Evolutionary conservation across 2,329 filamentous ascomycete genomes (phyloP), one percentile per base, ranked within the genome.

Genomic region (Penicillium rolfsii): DNA sequence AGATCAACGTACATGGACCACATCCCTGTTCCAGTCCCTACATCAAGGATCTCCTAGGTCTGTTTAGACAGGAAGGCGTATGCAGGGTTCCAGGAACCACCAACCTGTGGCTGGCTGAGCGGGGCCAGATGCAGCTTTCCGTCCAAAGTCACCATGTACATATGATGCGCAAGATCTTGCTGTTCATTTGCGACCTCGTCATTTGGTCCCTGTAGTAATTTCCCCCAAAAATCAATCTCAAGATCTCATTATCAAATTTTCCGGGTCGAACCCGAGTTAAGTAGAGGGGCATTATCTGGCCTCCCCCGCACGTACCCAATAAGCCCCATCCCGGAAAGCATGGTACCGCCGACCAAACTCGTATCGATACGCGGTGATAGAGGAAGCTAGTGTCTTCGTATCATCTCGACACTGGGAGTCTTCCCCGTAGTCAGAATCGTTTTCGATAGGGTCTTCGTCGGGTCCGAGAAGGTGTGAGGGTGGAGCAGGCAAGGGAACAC

Each of bases 121-220:
- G 72, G 75, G 4, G 70, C 71, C 2, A 73, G 67, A 43, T 76
- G 71, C 0, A 73, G 61, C 5, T 70, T 68, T 22, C 68, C 72
- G 45, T 64, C 59, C 11, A 62, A 67, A 0, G 74, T 74, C 62
- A 78, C 63, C 43, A 73, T 62, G 67, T 75, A 77, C 62, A 81
- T 70, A 67, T 78, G 73, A 60, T 79, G 76, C 9, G 79, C 78
- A 53, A 83, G 58, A 45, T 69, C 63, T 55, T 63, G 50, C 30
- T 65, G 63, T 35, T 70, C 67, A 45, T 66, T 64, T 1, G 65
- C 66, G 22, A 55, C 56, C 30, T 69, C 68, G 52, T 71, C 69
- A 30, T 71, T 71, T 1, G 69, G 68, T 5, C 66, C 46, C 54
- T 68, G 30, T 2, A 26, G 22, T 1, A 11, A 38, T 19, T n/a